Conservation (phyloP, 208 protist genomes). For the Crithidia expoeki region DNA sequence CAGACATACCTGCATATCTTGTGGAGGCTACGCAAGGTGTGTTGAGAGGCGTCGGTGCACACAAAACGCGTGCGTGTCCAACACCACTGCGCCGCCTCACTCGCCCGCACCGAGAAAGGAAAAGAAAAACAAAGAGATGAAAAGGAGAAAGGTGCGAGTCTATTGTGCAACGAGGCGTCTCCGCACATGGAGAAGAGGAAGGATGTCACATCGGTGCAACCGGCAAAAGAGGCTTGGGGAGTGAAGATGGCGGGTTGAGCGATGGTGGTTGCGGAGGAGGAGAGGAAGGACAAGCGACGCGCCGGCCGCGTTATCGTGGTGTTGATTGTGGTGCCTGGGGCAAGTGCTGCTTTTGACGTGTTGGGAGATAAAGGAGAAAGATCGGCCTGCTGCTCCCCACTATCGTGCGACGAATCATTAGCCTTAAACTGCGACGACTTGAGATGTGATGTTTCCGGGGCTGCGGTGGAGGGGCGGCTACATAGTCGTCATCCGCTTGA, state of each 20-base stretch:
- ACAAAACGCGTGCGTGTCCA: constrained; percentile 9
- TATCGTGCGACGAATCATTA: too few species aligned
- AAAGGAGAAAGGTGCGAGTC: background rate
- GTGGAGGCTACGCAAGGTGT: constrained; percentile 13
- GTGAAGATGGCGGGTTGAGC: background rate
- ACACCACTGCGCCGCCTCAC: constrained; percentile 10
- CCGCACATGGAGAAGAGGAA: background rate
- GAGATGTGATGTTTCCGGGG: too few species aligned
- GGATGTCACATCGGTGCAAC: background rate
- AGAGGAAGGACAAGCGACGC: constrained; percentile 32
- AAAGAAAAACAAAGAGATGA: background rate
- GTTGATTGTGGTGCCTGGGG: background rate
- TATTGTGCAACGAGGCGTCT: background rate
- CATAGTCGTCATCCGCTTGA: too few species aligned
- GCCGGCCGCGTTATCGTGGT: constrained; percentile 10
- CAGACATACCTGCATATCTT: constrained; percentile 25
- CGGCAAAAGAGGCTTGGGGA: background rate
- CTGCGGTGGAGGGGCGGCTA: too few species aligned
- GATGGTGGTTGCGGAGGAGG: constrained; percentile 19
- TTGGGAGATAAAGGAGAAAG: too few species aligned
- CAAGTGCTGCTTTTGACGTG: too few species aligned
- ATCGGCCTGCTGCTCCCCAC: too few species aligned
- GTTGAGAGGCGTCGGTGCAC: constrained; percentile 15
- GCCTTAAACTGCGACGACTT: too few species aligned
- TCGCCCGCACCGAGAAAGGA: background rate